Base-by-base conservation (phyloP, 2,329 filamentous ascomycete species). In the Conoideocrella luteorostrata region DNA sequence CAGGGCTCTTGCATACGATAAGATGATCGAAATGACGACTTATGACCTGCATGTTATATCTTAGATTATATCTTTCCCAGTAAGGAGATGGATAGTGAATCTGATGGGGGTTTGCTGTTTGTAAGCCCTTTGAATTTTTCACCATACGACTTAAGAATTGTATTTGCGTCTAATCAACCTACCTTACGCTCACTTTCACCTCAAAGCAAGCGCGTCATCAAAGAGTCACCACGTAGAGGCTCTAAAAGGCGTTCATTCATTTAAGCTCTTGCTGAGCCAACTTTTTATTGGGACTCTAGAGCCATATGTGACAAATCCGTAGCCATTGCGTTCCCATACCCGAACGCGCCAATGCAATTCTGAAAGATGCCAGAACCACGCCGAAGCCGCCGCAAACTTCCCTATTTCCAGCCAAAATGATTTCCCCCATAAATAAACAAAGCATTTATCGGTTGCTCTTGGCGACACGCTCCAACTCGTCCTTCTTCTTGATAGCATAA, bases 401-500 rank as follows among this genome's bases (percentile, higher is more conserved):
- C 48, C 50, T 41, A 21, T 35, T 44, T 42, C 39, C 46, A 43
- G 32, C 34, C 39, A 37, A 45, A 39, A 45, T 45, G 33, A 43
- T 47, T 9, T 17, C 29, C 29, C 24, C 33, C 32, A 13, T 15
- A 42, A 37, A 40, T 17, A 22, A 40, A 41, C 52, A 49, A 51
- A 53, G 57, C 66, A 59, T 90, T 90, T 97, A 98, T 86, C 93
- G 88, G 86, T 98, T 98, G 83, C 82, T 88, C 88, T 98, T 98
- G 77, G 93, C 93, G 65, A 98, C 93, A 93, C 93, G 93, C 86
- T 98, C 93, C 78, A 98, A 77, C 86, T 98, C 94, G 75, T 98
- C 93, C 91, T 98, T 98, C 89, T 98, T 98, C 89, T 98, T 98
- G 85, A 98, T 98, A 67, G 94, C 93, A 74, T 97, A 98, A 61